phyloP scores from a whole-genome alignment of 2,329 filamentous ascomycete genomes.

The Aphanoascus verrucosus region DNA sequence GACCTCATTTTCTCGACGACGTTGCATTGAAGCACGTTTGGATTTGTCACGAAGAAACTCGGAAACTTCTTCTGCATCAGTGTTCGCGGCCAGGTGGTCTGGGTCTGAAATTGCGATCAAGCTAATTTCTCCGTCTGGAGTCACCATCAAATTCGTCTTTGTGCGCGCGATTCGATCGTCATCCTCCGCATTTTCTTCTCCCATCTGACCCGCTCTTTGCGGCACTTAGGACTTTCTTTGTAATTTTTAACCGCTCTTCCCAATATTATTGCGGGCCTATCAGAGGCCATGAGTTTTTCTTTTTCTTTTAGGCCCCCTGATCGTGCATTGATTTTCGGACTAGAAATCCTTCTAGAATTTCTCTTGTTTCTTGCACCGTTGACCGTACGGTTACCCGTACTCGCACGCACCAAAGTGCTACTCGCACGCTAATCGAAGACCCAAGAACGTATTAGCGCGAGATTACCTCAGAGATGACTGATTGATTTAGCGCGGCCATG shows the following conservation, averaged over 20 bases:
- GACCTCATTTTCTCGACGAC: not conserved
- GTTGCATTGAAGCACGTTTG: not conserved
- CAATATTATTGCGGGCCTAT: not conserved
- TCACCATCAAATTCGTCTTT: not conserved
- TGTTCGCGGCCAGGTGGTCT: not conserved
- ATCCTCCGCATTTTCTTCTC: no score
- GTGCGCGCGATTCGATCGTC: not conserved
- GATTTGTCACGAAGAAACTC: not conserved
- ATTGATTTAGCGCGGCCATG: no score
- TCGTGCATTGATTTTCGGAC: not conserved
- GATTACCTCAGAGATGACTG: no score
- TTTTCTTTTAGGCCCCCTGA: not conserved
- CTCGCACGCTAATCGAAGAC: no score
- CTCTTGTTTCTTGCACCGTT: not conserved
- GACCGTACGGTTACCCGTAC: no score
- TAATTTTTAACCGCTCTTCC: not conserved
- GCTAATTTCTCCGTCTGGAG: no score
- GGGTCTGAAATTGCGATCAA: not conserved
- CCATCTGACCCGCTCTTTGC: no score
- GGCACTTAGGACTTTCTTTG: not conserved
- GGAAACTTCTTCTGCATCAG: not conserved
- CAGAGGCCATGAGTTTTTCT: not conserved
- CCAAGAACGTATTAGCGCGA: no score
- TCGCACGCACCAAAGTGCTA: no score
- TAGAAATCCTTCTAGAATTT: conserved; percentile 5